Evolutionary conservation across 305 asterid genomes (phyloP).

Genomic region (Fraxinus platypoda): DNA sequence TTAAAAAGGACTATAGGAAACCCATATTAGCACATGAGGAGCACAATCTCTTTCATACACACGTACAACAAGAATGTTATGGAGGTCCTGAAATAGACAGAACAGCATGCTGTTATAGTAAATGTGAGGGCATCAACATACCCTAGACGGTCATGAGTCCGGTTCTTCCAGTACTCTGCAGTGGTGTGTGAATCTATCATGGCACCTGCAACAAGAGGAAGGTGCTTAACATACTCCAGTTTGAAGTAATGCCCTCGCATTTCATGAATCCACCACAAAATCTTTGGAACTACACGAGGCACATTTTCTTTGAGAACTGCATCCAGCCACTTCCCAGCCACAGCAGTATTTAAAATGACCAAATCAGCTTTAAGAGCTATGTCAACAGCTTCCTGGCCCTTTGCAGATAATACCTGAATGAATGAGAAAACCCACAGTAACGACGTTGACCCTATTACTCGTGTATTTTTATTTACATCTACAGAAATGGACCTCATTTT

Average conservation of each 20-base stretch:
- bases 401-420: constrained; percentile 70
- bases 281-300: constrained; percentile 82
- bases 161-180: constrained; percentile 85
- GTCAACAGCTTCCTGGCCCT: constrained; percentile 73
- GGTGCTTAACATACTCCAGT: constrained; percentile 94
- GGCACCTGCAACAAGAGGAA: constrained; percentile 97
- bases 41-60: background rate
- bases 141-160: constrained; percentile 82
- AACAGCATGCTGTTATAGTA: background rate
- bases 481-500: constrained; percentile 18
- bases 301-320: constrained; percentile 76
- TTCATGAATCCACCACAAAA: constrained; percentile 99
- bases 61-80: background rate
- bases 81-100: background rate
- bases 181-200: constrained; percentile 95
- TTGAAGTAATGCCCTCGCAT: constrained; percentile 99
- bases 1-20: background rate
- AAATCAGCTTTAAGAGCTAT: constrained; percentile 82
- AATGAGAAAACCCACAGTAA: constrained; percentile 10
- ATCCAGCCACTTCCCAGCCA: constrained; percentile 98
- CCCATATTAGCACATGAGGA: background rate
- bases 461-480: background rate
- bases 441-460: background rate
- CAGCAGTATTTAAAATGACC: constrained; percentile 85
- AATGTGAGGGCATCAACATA: constrained; percentile 22